Evolutionary conservation across 371 early-diverging fungal genomes (phyloP), one percentile per base, ranked within the genome.

Genomic region (Syncephalastrum sp.): DNA sequence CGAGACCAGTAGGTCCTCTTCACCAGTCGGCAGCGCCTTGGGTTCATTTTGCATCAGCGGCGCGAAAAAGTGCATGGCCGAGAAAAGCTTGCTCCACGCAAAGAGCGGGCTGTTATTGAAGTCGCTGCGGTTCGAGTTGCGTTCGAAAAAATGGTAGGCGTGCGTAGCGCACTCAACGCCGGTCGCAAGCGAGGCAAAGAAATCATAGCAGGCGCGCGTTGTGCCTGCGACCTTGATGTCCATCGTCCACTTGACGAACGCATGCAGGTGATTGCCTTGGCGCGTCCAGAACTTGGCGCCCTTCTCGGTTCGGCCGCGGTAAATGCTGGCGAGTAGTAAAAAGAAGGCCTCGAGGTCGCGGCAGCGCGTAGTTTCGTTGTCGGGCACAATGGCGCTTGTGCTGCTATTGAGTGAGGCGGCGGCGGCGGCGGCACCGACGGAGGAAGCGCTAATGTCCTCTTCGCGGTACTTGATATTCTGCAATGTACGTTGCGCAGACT

Each of bases 281-380:
- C 69, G 73, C 23, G 73, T 60, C 95, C 95, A 95, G 69, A 91
- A 95, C 12, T 80, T 76, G 24, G 86, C 60, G 1, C 92, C 93
- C 2, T 84, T 81, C 52, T 94, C 91, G 1, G 87, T 84, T 7
- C 89, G 68, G 42, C 86, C 82, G 14, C 83, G 72, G 74, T 88
- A 93, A 2, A 94, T 65, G 27, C 75, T 74, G 7, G 90, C 79
- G 7, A 93, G 77, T 38, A 89, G 74, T n/a, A 74, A 64, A 42
- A 89, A 82, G 42, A 90, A 81, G 1, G 84, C 75, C 61, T 84
- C 84, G 1, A 89, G 74, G 63, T 90, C 85, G 57, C 77, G 79
- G 48, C 80, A 76, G 27, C 69, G 82, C 52, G 19, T 55, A 25
- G 19, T 12, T 43, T 25, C 21, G 53, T 50, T 17, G 33, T 52